Base-by-base conservation (phyloP, 2,329 filamentous ascomycete species). In the Aspergillus latus region DNA sequence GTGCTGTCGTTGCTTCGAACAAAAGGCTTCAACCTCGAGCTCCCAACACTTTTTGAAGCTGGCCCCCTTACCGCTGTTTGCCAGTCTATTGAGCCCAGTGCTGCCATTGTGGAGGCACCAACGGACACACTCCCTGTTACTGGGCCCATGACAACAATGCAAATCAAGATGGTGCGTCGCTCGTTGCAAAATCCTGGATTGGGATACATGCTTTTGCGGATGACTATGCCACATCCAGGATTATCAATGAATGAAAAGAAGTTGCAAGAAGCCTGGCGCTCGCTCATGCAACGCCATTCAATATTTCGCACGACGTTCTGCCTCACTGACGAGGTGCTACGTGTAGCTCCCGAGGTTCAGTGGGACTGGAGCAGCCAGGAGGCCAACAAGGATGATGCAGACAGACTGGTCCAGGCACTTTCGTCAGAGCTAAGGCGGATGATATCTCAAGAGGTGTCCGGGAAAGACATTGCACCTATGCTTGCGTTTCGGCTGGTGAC, bases 1-100 rank as follows among this genome's bases (percentile, higher is more conserved):
- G 26, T 56, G 29, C 29, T 42, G 4, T 51, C 54, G n/a, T 13
- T 13, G 9, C 16, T 56, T 13, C 34, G 54, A 13, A 42, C 43
- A 11, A 56, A 46, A 30, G 48, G 42, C 4, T 43, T 56, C n/a
- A 42, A 16, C n/a, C 37, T 40, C 5, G 9, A 13, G 5, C n/a
- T n/a, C 10, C 9, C 10, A 16, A 11, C 37, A 6, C 37, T 40
- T 6, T 40, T 40, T 16, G 9, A 40, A 6, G 9, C n/a, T 40
- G 9, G 9, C 5, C 10, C 9, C 13, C 37, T 40, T 13, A 40
- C 9, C 10, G n/a, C 37, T 13, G n/a, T 40, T 11, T 6, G 37
- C n/a, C 9, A 40, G 5, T 8, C 37, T 13, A 40, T 40, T 8
- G 37, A 40, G 37, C 9, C 37, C 10, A 13, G n/a, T 6, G n/a